These are phyloP conservation scores for Gynostemma pentaphyllum DNA, from an alignment of 306 rosid genomes.

Conservation along the genomic window DNA sequence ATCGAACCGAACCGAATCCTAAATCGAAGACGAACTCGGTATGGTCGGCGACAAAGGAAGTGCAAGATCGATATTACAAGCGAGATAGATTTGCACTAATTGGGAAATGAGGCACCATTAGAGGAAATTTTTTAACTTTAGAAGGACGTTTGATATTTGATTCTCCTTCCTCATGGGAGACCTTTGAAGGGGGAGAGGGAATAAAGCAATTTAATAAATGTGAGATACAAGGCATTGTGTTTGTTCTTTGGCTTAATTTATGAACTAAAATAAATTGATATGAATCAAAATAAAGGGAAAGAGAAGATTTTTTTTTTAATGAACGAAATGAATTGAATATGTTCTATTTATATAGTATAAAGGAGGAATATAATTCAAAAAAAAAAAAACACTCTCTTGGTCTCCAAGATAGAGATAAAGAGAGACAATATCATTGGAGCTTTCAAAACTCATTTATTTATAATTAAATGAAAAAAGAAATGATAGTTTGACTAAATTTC, in stretches of 20 bases:
- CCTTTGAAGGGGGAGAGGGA: background rate
- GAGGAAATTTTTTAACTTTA: too few species aligned
- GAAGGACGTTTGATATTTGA: background rate
- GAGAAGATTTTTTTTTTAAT: too few species aligned
- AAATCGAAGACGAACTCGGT: too few species aligned
- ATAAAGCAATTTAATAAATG: background rate
- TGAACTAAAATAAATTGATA: background rate
- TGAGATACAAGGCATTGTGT: background rate
- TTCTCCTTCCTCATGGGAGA: background rate
- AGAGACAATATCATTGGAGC: too few species aligned
- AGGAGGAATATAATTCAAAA: background rate
- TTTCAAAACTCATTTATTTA: too few species aligned
- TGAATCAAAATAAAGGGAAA: background rate
- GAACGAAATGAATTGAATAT: background rate
- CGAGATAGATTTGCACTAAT: background rate
- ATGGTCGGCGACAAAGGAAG: background rate
- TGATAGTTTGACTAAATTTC: too few species aligned
- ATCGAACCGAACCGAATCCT: background rate
- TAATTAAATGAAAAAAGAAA: too few species aligned
- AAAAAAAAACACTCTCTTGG: too few species aligned
- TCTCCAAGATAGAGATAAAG: too few species aligned
- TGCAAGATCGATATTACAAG: background rate
- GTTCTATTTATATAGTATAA: background rate
- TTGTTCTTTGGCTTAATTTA: background rate
- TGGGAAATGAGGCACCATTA: background rate